Evolutionary conservation across 768 basidiomycete species (phyloP), one percentile per base, ranked within the genome.

Genomic region (Mycena rebaudengoi): DNA sequence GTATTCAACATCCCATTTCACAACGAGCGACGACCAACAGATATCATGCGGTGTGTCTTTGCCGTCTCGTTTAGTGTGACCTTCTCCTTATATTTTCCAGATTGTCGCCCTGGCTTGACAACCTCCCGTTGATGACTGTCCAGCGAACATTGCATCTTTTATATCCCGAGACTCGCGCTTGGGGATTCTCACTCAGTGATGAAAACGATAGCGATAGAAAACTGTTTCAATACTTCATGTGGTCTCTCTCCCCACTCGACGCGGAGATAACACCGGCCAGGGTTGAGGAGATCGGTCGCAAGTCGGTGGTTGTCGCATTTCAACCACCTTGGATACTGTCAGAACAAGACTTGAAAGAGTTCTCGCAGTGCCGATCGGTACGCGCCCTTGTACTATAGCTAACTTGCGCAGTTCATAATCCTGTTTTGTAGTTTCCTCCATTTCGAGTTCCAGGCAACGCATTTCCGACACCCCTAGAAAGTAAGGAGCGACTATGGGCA

Each of bases 251-350:
- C 21, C 60, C 63, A 3, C 57, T 62, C 21, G 50, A 69, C 5
- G 60, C 70, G 3, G 74, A 72, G 12, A 65, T 64, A 30, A 65
- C 70, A n/a, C 67, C 57, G 14, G 65, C 60, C 7, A 44, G 37
- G 35, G 18, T 23, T 21, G 32, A 50, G 44, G 56, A 68, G 30
- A 73, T 75, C 29, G 70, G 71, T 43, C 74, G 64, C 28, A 73
- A 72, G 30, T 79, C 81, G 43, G 75, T 88, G 20, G 71, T 86
- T 4, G 71, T 89, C 40, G 86, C 82, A n/a, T 85, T 85, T 65
- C 87, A 88, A 70, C 85, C 88, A 3, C 86, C 87, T 7, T 88
- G 85, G 83, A 76, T 87, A 23, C 80, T 89, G 40, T 84, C 84
- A 12, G 69, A 72, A n/a, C 79, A 81, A 63, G 86, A 88, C 69